A percentile compares a stretch with the other conserved stretches of the same genome.
These are phyloP conservation scores for Chlorophyllum brunneum DNA, from an alignment of 768 basidiomycete genomes.

Conservation along the genomic window DNA sequence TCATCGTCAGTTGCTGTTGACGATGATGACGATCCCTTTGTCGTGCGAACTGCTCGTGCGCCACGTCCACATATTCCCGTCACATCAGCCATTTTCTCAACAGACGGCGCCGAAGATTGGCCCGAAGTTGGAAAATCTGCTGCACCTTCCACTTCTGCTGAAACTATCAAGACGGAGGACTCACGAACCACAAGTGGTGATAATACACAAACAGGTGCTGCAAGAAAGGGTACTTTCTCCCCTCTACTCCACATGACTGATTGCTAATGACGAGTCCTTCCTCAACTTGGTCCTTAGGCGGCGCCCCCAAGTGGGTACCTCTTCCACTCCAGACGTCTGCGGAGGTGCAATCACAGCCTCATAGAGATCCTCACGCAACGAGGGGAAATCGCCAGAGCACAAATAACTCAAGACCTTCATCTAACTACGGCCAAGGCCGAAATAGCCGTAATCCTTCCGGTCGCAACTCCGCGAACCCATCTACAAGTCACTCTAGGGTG, in stretches of 20 bases:
- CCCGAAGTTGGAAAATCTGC: constrained; percentile 20
- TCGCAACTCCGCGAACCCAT: constrained; percentile 24
- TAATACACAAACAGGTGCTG: no score
- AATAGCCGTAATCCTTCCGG: constrained; percentile 24
- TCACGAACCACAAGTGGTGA: neutral
- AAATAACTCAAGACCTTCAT: neutral
- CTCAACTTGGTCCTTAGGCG: neutral
- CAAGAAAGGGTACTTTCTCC: constrained; percentile 4
- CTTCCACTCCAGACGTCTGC: constrained; percentile 6
- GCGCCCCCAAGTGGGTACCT: constrained; percentile 7
- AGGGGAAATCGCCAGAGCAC: constrained; percentile 1
- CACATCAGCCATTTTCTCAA: constrained; percentile 1
- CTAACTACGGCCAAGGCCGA: constrained; percentile 8
- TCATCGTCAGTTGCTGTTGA: constrained; percentile 14
- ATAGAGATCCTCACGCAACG: neutral
- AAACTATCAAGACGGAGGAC: constrained; percentile 1
- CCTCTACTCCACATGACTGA: neutral
- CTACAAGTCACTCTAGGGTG: constrained; percentile 26
- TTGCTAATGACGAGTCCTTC: neutral
- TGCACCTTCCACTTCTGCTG: constrained; percentile 7
- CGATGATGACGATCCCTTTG: constrained; percentile 9
- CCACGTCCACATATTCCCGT: constrained; percentile 5
- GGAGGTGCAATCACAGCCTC: neutral
- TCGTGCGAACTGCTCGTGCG: constrained; percentile 3
- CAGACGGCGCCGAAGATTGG: constrained; percentile 13